Evolutionary conservation across 768 basidiomycete species (phyloP).

Genomic region (Saitozyma sp.): DNA sequence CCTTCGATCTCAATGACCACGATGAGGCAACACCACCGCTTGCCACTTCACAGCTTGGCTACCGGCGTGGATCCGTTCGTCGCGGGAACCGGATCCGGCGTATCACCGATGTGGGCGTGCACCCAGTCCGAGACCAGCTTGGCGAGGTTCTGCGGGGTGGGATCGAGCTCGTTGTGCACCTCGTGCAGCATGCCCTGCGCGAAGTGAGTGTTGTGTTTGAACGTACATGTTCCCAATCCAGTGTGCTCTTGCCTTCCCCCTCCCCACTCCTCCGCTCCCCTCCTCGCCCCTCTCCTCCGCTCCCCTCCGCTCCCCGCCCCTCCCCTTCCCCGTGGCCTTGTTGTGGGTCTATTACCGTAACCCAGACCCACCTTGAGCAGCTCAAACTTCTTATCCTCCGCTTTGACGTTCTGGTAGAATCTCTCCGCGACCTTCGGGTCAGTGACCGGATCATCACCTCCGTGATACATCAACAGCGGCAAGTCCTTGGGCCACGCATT

Average conservation of each 20-base stretch:
- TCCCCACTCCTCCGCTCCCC: background rate
- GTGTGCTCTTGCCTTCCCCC: background rate
- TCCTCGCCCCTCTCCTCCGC: background rate
- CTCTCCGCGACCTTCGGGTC: constrained; percentile 25
- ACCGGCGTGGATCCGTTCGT: too few relatives aligned
- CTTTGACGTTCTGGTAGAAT: constrained; percentile 29
- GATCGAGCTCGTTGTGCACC: constrained; percentile 42
- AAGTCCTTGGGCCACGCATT: constrained; percentile 33
- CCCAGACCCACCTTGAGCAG: constrained; percentile 29
- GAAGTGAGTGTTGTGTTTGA: constrained; percentile 1
- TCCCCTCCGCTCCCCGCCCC: background rate
- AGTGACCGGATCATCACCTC: constrained; percentile 38
- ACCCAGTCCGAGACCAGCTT: constrained; percentile 36
- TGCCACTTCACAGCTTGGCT: too few relatives aligned
- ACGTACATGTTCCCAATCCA: background rate
- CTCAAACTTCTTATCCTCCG: constrained; percentile 31
- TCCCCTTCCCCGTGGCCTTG: background rate
- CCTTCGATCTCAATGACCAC: too few relatives aligned
- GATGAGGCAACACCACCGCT: too few relatives aligned
- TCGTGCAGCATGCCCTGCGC: constrained; percentile 43
- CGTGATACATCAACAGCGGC: constrained; percentile 42
- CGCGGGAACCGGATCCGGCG: background rate
- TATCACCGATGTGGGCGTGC: constrained; percentile 6
- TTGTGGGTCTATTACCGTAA: too few relatives aligned
- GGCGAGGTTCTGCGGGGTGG: constrained; percentile 32